Evolutionary conservation across 495 filamentous ascomycete genomes (phyloP), one percentile per base, ranked within the genome.

Genomic region (Friedmanniomyces simplex): DNA sequence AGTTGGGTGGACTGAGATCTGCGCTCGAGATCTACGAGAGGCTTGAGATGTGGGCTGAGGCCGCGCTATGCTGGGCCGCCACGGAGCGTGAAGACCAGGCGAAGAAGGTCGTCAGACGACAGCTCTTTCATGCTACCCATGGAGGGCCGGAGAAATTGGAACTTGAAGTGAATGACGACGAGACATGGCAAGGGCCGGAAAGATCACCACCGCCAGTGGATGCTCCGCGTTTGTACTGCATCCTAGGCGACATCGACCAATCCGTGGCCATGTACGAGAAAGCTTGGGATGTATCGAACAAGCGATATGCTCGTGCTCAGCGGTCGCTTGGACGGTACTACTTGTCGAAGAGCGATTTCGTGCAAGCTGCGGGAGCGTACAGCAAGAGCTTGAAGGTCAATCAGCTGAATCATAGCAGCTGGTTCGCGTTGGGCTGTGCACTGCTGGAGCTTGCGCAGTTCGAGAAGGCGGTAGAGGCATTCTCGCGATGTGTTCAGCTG

Each of bases 1-100:
- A 79, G 22, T 79, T 96, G 1, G 93, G 93, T 22, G 90, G 87
- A 47, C 75, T 99, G 8, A 79, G 87, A 1, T 91, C 91, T 0
- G 93, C 93, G 0, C 77, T 99, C 12, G 93, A 96, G 50, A 97
- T 99, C 63, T 99, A 96, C 72, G 90, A 95, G 71, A 79, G 93
- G 2, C 76, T 99, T 12, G 83, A 91, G 47, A 85, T 99, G 72
- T 97, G 91, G 91, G 86, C 93, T 11, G 93, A 99, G 72, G 88
- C 87, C 10, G 93, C 94, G 0, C 77, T 99, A 0, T 99, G 93
- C 69, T 88, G 85, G 67, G 86, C 85, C 13, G 80, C 81, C 1
- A 86, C 84, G 1, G 89, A 94, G 37, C 77, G 82, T 43, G 93
- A 96, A 70, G 86, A 85, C 20, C 93, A 91, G 67, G 93, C 89